A percentile compares a stretch with the other conserved stretches of the same genome.
These are phyloP conservation scores for Penicillium hordei DNA, from an alignment of 2,329 filamentous ascomycete species.

Conservation along the genomic window DNA sequence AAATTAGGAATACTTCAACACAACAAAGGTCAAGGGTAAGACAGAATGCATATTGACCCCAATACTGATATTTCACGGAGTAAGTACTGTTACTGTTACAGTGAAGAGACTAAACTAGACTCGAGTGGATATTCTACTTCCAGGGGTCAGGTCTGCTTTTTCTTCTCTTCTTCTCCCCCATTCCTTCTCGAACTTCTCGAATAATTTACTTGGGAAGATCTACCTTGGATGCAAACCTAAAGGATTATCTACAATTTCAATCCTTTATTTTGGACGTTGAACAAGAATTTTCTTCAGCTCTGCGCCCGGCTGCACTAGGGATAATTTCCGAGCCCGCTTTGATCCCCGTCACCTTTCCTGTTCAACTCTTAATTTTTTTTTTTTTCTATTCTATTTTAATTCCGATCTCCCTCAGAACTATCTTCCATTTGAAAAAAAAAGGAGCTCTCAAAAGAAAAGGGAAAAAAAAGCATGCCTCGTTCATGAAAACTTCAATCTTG, in stretches of 20 bases:
- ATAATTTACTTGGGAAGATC: background rate
- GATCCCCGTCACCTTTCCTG: slow-evolving; percentile 14
- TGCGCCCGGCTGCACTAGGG: slow-evolving; percentile 19
- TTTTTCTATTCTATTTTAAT: background rate
- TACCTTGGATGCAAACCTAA: slow-evolving; percentile 7
- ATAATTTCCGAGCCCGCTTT: slow-evolving; percentile 25
- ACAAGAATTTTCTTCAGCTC: slow-evolving; percentile 11
- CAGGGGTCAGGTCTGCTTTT: slow-evolving; percentile 20
- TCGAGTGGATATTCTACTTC: slow-evolving; percentile 29
- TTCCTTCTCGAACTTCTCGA: slow-evolving; percentile 4
- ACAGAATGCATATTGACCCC: background rate
- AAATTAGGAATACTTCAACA: background rate
- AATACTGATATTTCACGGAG: background rate
- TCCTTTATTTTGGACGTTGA: slow-evolving; percentile 7
- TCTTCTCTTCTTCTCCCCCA: slow-evolving; percentile 8
- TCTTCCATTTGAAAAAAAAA: background rate
- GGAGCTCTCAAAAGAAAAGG: background rate
- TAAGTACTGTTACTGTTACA: slow-evolving; percentile 19
- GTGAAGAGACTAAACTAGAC: slow-evolving; percentile 22
- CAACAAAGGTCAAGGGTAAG: background rate
- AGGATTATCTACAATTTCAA: slow-evolving; percentile 1
- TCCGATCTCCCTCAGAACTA: slow-evolving; percentile 1
- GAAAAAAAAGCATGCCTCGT: slow-evolving; percentile 17
- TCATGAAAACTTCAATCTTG: slow-evolving; percentile 21
- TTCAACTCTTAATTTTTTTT: slow-evolving; percentile 4